phyloP scores from a whole-genome alignment of 176 grass and related monocot genomes.

The Hordeum marinum region DNA sequence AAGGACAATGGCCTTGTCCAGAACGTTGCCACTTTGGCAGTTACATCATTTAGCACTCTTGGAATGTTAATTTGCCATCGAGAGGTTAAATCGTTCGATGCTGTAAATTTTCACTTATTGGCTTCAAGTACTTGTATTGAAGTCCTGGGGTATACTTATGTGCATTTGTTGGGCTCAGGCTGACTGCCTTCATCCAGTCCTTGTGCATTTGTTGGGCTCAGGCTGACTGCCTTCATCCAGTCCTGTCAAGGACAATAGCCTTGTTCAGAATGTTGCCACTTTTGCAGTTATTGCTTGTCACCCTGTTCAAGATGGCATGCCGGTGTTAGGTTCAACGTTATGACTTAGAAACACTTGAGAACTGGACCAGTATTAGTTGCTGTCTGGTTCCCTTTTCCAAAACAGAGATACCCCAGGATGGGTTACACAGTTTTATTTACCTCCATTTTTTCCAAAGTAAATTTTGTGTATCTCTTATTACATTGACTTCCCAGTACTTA shows the following conservation, averaged over 20 bases:
- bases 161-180: not conserved
- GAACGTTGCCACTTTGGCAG: not conserved
- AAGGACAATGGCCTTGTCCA: not conserved
- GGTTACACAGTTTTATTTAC: not conserved
- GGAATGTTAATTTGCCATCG: not conserved
- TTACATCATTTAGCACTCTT: not conserved
- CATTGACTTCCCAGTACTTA: not conserved
- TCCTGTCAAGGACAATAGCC: not conserved
- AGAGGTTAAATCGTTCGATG: not conserved
- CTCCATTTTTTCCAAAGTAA: not conserved
- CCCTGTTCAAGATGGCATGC: not conserved
- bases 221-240: not conserved
- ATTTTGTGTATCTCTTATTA: not conserved
- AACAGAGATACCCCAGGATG: not conserved
- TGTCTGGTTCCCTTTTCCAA: not conserved
- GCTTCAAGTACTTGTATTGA: not conserved
- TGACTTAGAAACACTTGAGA: not conserved
- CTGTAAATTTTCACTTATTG: not conserved
- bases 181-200: not conserved
- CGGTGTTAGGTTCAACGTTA: not conserved
- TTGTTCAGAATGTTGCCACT: not conserved
- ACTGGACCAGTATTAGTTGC: not conserved
- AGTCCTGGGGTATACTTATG: not conserved
- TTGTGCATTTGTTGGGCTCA: not conserved
- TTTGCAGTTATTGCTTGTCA: not conserved